Evolutionary conservation across 306 rosid genomes (phyloP).

Genomic region (Pueraria montana): DNA sequence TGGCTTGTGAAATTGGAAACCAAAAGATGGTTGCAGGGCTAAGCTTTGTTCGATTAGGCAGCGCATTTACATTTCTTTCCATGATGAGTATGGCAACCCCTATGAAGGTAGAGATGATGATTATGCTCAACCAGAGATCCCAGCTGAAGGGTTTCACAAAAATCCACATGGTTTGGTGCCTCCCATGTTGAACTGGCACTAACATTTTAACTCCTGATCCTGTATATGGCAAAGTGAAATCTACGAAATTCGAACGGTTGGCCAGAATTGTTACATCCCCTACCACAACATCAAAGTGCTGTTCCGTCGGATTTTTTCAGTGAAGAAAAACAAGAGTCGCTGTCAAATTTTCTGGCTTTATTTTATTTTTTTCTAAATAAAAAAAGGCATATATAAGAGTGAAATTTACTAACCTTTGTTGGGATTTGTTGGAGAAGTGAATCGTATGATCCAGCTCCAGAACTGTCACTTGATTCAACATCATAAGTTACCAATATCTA

Average conservation of each 20-base stretch:
- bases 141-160: conserved; percentile 53
- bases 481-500: conserved; percentile 22
- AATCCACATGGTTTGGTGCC: conserved; percentile 49
- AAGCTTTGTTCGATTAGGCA: conserved; percentile 3
- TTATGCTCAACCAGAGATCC: conserved; percentile 53
- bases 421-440: conserved; percentile 43
- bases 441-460: conserved; percentile 46
- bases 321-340: not conserved
- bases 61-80: conserved; percentile 44
- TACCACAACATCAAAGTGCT: conserved; percentile 51
- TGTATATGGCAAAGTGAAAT: conserved; percentile 51
- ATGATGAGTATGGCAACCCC: conserved; percentile 45
- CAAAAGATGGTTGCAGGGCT: conserved; percentile 16
- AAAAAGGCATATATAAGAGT: not conserved
- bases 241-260: conserved; percentile 43
- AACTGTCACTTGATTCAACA: conserved; percentile 1
- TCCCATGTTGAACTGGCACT: conserved; percentile 33
- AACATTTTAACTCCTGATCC: conserved; percentile 48
- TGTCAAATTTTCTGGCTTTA: not conserved
- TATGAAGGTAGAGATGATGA: conserved; percentile 34
- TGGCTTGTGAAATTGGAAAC: conserved; percentile 53
- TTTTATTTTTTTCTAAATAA: no score
- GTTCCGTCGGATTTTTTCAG: not conserved
- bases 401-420: conserved; percentile 18
- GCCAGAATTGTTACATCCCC: conserved; percentile 52